A percentile compares a stretch with the other conserved stretches of the same genome.
phyloP scores from a whole-genome alignment of 352 stramenopile species.

The Globisporangium canariense region DNA sequence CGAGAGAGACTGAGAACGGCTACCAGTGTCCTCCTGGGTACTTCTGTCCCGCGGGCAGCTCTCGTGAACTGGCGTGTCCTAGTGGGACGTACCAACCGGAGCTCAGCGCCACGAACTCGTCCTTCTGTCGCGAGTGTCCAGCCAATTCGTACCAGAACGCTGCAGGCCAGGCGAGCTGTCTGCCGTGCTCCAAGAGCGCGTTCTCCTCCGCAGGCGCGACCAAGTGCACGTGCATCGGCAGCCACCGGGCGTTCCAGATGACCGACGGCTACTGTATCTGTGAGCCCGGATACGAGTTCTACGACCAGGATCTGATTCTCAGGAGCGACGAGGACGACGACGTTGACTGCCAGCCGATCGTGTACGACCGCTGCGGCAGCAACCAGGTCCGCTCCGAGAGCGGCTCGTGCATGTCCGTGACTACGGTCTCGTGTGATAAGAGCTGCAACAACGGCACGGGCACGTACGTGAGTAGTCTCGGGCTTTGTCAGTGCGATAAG shows the following conservation, averaged over 20 bases:
- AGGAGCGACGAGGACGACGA: slow-evolving; percentile 80
- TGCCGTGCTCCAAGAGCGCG: slow-evolving; percentile 85
- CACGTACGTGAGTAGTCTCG: slow-evolving; percentile 69
- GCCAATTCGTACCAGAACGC: slow-evolving; percentile 78
- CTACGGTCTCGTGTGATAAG: slow-evolving; percentile 38
- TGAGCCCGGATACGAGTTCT: slow-evolving; percentile 89
- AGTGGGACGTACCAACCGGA: slow-evolving; percentile 75
- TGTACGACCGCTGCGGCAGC: slow-evolving; percentile 81
- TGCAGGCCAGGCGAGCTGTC: slow-evolving; percentile 61
- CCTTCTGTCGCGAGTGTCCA: slow-evolving; percentile 63
- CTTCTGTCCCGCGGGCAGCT: slow-evolving; percentile 70
- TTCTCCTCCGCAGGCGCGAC: slow-evolving; percentile 49
- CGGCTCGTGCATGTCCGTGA: slow-evolving; percentile 59
- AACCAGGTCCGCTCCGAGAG: slow-evolving; percentile 71
- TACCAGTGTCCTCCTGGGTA: slow-evolving; percentile 79
- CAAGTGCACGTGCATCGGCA: slow-evolving; percentile 81
- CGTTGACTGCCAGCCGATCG: slow-evolving; percentile 90
- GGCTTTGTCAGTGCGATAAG: slow-evolving; percentile 86
- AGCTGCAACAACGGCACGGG: slow-evolving; percentile 71
- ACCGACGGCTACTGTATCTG: slow-evolving; percentile 91
- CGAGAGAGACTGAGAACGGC: slow-evolving; percentile 60
- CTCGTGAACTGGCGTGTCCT: slow-evolving; percentile 58
- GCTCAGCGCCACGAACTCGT: slow-evolving; percentile 35
- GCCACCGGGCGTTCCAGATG: slow-evolving; percentile 89
- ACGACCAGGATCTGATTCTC: slow-evolving; percentile 82